Percentiles rank a stretch among this genome's conserved stretches.
These are phyloP conservation scores for Graphiopsis chlorocephala DNA, from an alignment of 2,329 filamentous ascomycete genomes.

Conservation along the genomic window DNA sequence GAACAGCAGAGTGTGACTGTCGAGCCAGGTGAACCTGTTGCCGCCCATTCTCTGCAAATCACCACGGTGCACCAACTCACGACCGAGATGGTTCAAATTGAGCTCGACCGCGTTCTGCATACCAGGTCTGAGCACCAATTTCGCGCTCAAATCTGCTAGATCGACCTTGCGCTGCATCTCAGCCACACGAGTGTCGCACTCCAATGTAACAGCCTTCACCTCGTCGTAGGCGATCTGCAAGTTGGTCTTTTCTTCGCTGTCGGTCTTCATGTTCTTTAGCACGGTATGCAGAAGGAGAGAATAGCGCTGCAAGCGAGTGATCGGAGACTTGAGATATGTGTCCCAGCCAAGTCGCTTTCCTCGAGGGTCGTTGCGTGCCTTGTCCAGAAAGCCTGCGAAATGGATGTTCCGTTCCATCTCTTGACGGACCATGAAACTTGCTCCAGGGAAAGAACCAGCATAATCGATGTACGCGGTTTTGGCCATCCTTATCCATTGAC, in stretches of 20 bases:
- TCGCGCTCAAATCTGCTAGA: constrained; percentile 77
- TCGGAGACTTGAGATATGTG: constrained; percentile 88
- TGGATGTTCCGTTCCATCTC: constrained; percentile 81
- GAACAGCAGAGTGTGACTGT: constrained; percentile 89
- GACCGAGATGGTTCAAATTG: constrained; percentile 89
- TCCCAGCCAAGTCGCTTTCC: constrained; percentile 88
- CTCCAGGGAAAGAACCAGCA: constrained; percentile 80
- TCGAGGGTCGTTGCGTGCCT: constrained; percentile 71
- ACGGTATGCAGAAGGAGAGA: constrained; percentile 79
- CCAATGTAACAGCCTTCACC: constrained; percentile 81
- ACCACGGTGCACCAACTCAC: constrained; percentile 83
- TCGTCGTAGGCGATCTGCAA: constrained; percentile 82
- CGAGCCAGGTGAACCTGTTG: constrained; percentile 87
- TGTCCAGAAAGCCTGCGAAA: constrained; percentile 82
- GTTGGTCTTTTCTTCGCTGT: constrained; percentile 87
- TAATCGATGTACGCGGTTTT: constrained; percentile 88
- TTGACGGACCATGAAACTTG: constrained; percentile 76
- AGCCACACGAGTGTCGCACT: constrained; percentile 88
- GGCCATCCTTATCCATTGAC: constrained; percentile 97
- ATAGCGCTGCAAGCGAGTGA: constrained; percentile 89
- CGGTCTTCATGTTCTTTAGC: constrained; percentile 75
- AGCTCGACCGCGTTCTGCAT: constrained; percentile 80
- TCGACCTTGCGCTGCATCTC: constrained; percentile 90
- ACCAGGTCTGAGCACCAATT: constrained; percentile 79
- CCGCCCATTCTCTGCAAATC: constrained; percentile 86